Evolutionary conservation across 139 green algal genomes (phyloP).

Genomic region (Chlorella sp.): DNA sequence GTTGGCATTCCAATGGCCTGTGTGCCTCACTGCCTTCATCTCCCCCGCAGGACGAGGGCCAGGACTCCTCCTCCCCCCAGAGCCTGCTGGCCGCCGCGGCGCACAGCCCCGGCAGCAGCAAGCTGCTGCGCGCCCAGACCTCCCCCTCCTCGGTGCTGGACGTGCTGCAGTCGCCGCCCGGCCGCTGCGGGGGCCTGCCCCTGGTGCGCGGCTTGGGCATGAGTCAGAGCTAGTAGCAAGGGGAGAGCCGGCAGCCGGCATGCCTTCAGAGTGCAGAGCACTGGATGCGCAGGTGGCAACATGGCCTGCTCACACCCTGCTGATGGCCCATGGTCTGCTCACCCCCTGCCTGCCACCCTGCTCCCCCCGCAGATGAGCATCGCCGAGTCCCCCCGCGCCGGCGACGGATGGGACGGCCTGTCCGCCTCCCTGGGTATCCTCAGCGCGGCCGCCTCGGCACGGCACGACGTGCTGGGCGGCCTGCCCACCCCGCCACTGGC

Average conservation of each 20-base stretch:
- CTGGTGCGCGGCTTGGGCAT: neutral
- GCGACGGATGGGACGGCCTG: neutral
- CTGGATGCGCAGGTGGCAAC: neutral
- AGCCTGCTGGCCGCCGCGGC: neutral
- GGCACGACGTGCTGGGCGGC: neutral
- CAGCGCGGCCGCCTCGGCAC: too few species aligned
- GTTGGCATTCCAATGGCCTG: neutral
- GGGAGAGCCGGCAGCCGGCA: too few species aligned
- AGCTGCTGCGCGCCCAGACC: conserved; percentile 31
- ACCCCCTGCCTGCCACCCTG: neutral
- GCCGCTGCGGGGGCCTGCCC: neutral
- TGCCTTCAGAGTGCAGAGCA: neutral
- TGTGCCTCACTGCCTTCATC: neutral
- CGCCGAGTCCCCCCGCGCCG: neutral
- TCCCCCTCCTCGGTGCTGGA: conserved; percentile 34
- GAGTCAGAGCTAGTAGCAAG: too few species aligned
- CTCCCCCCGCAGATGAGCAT: conserved; percentile 11
- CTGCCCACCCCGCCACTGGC: neutral
- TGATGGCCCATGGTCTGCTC: too few species aligned
- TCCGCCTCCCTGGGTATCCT: conserved; percentile 18
- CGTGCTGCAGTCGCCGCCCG: neutral
- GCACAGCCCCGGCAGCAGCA: neutral
- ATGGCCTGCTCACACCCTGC: neutral
- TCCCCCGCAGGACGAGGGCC: neutral
- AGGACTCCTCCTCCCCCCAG: neutral